Percentiles rank a stretch among this genome's conserved stretches.
These are phyloP conservation scores for Phialocephala subalpina DNA, from an alignment of 2,329 filamentous ascomycete genomes.

Conservation along the genomic window DNA sequence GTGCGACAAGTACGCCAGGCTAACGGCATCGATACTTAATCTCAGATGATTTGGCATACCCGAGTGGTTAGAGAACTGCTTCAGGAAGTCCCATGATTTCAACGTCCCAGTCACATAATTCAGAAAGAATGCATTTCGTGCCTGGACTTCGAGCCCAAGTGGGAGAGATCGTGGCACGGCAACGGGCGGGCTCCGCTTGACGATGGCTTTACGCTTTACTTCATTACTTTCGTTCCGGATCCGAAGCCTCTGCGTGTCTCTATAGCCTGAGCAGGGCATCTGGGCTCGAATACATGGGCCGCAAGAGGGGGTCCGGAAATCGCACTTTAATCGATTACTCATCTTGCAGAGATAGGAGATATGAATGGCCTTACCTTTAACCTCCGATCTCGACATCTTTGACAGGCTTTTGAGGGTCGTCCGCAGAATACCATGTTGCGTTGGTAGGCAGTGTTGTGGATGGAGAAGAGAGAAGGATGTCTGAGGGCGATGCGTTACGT, in stretches of 20 bases:
- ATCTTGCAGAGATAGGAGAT: neutral
- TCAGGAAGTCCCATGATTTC: conserved; percentile 25
- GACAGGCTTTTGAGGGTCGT: conserved; percentile 31
- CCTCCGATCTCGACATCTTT: conserved; percentile 32
- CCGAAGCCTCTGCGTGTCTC: conserved; percentile 26
- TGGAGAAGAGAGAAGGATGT: neutral
- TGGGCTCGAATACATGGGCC: conserved; percentile 29
- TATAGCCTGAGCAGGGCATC: conserved; percentile 28
- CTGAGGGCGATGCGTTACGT: neutral
- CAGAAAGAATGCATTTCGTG: conserved; percentile 29
- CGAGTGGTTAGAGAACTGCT: conserved; percentile 15
- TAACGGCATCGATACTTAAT: conserved; percentile 30
- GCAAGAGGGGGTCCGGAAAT: conserved; percentile 22
- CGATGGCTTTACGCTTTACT: conserved; percentile 15
- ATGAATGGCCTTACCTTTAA: conserved; percentile 21
- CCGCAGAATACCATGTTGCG: conserved; percentile 14
- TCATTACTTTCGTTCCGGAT: conserved; percentile 27
- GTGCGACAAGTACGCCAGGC: conserved; percentile 30
- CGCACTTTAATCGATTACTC: conserved; percentile 24
- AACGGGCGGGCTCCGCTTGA: neutral
- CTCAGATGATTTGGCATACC: conserved; percentile 19
- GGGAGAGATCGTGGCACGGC: conserved; percentile 8
- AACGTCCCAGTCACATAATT: conserved; percentile 24
- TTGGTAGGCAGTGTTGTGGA: neutral
- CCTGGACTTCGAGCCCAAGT: conserved; percentile 25